Evolutionary conservation across 306 rosid genomes (phyloP).

Genomic region (Trifolium dubium): DNA sequence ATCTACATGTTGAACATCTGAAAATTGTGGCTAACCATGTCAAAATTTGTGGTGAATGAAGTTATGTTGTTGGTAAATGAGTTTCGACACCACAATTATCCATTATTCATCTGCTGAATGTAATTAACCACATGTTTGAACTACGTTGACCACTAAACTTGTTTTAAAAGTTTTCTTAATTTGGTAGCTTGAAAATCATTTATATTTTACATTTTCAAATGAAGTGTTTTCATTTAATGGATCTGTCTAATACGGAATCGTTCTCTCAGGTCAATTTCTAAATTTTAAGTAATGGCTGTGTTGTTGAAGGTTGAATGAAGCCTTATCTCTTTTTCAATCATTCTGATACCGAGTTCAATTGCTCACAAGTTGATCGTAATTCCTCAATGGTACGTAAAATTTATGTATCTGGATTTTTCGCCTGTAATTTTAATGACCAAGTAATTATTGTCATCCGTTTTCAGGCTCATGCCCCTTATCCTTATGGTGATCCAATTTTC

Average conservation of each 20-base stretch:
- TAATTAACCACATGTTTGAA: too few relatives aligned
- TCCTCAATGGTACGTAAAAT: conserved; percentile 64
- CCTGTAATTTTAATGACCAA: conserved; percentile 28
- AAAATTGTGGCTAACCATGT: not conserved
- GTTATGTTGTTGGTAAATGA: not conserved
- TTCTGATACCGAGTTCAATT: conserved; percentile 46
- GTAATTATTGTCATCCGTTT: conserved; percentile 34
- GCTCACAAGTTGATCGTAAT: conserved; percentile 52
- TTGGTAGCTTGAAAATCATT: too few relatives aligned
- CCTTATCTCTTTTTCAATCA: conserved; percentile 50
- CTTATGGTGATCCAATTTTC: conserved; percentile 61
- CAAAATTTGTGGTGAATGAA: not conserved
- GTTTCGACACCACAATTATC: too few relatives aligned
- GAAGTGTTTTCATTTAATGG: too few relatives aligned
- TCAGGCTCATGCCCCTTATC: conserved; percentile 65
- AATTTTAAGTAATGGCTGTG: conserved; percentile 43
- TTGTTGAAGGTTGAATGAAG: conserved; percentile 58
- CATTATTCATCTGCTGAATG: too few relatives aligned
- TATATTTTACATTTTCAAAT: too few relatives aligned
- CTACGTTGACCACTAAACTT: too few relatives aligned
- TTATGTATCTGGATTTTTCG: conserved; percentile 26
- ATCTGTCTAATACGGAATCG: conserved; percentile 29
- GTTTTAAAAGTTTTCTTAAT: too few relatives aligned
- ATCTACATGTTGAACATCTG: not conserved
- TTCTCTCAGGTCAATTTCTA: conserved; percentile 57